A percentile compares a stretch with the other conserved stretches of the same genome.
These are phyloP conservation scores for Prunus davidiana DNA, from an alignment of 306 rosid species.

Conservation along the genomic window DNA sequence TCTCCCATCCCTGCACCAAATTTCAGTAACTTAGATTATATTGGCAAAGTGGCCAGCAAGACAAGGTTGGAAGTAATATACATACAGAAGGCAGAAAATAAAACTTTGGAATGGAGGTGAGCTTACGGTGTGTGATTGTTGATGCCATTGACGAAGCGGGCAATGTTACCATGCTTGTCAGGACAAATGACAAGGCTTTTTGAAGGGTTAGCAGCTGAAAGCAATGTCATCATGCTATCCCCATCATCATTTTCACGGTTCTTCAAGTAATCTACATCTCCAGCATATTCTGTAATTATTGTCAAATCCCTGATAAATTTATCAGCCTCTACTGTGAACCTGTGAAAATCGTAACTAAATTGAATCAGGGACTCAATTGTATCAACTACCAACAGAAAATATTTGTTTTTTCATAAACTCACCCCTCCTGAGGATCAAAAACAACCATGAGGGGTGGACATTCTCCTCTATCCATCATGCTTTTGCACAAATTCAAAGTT, in stretches of 20 bases:
- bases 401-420: slow-evolving; percentile 4
- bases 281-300: slow-evolving; percentile 90
- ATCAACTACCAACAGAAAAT: background rate
- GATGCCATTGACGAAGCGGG: slow-evolving; percentile 91
- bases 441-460: slow-evolving; percentile 97
- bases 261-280: slow-evolving; percentile 89
- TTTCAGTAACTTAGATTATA: slow-evolving; percentile 8
- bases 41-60: background rate
- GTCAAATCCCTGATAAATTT: slow-evolving; percentile 71
- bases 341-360: slow-evolving; percentile 19
- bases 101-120: slow-evolving; percentile 19
- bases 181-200: slow-evolving; percentile 85
- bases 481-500: slow-evolving; percentile 63
- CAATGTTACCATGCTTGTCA: slow-evolving; percentile 79
- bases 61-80: background rate
- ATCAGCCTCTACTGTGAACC: slow-evolving; percentile 95
- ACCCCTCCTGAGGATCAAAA: slow-evolving; percentile 96
- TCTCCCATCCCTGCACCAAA: slow-evolving; percentile 71
- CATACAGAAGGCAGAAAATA: background rate
- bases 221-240: slow-evolving; percentile 96
- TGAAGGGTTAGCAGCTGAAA: slow-evolving; percentile 66
- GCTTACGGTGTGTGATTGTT: slow-evolving; percentile 85
- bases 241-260: slow-evolving; percentile 83
- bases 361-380: slow-evolving; percentile 3
- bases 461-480: slow-evolving; percentile 86